Conservation (phyloP, 2,329 filamentous ascomycete genomes). For the Chaetomiaceae sp. region DNA sequence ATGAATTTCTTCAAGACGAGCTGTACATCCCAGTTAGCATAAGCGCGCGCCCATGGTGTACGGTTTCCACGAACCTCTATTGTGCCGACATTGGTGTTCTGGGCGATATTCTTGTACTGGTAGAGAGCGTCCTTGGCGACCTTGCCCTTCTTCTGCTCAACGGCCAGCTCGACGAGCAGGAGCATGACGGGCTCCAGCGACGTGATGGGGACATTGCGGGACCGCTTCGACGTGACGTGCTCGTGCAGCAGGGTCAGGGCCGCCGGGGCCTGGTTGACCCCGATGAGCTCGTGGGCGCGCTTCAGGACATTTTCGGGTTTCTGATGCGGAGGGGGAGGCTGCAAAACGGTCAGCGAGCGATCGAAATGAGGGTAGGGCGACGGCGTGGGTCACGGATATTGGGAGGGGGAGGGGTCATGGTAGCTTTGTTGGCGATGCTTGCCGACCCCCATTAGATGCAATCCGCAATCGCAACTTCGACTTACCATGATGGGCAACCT, state of each 20-base stretch:
- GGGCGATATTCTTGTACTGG: conserved; percentile 99
- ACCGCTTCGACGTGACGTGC: conserved; percentile 98
- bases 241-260: conserved; percentile 95
- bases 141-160: conserved; percentile 97
- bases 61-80: conserved; percentile 67
- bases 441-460: not conserved
- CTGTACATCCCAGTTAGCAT: conserved; percentile 37
- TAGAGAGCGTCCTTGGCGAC: conserved; percentile 97
- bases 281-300: conserved; percentile 97
- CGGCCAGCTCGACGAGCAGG: conserved; percentile 91
- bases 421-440: not conserved
- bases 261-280: conserved; percentile 87
- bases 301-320: conserved; percentile 99
- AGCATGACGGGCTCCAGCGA: conserved; percentile 98
- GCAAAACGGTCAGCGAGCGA: conserved; percentile 14
- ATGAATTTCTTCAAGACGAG: conserved; percentile 97
- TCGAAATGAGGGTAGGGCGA: not conserved
- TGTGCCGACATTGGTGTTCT: conserved; percentile 97
- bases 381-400: not conserved
- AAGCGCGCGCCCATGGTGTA: not conserved
- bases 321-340: conserved; percentile 92
- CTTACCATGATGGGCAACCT: conserved; percentile 50
- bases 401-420: conserved; percentile 13
- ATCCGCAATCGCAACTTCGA: conserved; percentile 9
- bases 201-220: conserved; percentile 92